Evolutionary conservation across 805 yeast species (phyloP).

Genomic region (Vanderwaltozyma yarrowii): DNA sequence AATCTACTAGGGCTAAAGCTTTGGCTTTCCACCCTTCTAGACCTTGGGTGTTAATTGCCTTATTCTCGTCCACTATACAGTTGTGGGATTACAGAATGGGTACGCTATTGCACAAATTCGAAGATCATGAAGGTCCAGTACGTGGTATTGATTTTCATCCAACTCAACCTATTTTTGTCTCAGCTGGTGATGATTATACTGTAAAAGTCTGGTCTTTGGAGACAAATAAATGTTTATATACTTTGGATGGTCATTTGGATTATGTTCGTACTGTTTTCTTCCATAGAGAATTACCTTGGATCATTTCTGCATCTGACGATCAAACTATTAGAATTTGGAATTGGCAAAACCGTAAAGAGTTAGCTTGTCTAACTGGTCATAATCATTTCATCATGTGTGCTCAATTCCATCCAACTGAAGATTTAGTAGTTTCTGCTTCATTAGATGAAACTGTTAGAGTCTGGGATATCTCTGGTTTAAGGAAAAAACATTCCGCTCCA

Average conservation of each 20-base stretch:
- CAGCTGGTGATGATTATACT: constrained; percentile 95
- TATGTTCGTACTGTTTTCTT: constrained; percentile 89
- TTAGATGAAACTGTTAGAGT: constrained; percentile 98
- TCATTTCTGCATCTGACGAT: constrained; percentile 91
- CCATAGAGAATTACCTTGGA: constrained; percentile 97
- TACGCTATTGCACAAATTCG: constrained; percentile 87
- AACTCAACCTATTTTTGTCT: constrained; percentile 91
- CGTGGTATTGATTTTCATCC: constrained; percentile 95
- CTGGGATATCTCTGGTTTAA: constrained; percentile 94
- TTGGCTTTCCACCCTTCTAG: constrained; percentile 89
- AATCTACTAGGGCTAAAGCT: constrained; percentile 95
- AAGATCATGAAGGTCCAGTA: constrained; percentile 98
- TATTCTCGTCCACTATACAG: constrained; percentile 97
- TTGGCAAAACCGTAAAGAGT: constrained; percentile 97
- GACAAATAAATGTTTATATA: constrained; percentile 83
- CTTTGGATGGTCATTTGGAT: constrained; percentile 89
- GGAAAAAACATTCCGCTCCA: constrained; percentile 91
- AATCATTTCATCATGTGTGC: constrained; percentile 98
- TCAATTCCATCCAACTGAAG: constrained; percentile 93
- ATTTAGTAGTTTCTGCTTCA: constrained; percentile 88
- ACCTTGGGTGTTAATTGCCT: constrained; percentile 93
- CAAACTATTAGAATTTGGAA: constrained; percentile 99
- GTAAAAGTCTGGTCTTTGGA: constrained; percentile 94
- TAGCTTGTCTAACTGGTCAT: constrained; percentile 95
- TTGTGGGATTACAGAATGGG: constrained; percentile 99